phyloP scores from a whole-genome alignment of 2,329 filamentous ascomycete species.

The Diaporthe vaccinii region DNA sequence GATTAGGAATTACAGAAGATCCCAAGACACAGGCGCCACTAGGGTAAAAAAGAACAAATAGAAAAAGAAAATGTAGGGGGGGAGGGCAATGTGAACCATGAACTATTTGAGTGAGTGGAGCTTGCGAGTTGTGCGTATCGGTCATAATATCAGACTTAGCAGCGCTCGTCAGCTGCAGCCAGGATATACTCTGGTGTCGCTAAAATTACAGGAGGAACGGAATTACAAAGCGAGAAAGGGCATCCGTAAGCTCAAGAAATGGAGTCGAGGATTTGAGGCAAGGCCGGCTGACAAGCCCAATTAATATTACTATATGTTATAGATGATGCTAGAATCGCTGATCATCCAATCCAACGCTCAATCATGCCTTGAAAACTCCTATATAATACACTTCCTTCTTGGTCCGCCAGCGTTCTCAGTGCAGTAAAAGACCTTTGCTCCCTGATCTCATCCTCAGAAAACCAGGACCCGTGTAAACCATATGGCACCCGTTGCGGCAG shows the following conservation, averaged over 20 bases:
- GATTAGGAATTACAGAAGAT: background rate
- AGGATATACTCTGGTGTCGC: too few relatives aligned
- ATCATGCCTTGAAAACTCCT: slow-evolving; percentile 27
- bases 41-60: background rate
- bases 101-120: background rate
- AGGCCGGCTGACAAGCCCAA: background rate
- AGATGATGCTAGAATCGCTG: background rate
- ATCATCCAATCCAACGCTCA: slow-evolving; percentile 35
- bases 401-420: slow-evolving; percentile 20
- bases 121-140: background rate
- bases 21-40: background rate
- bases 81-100: background rate
- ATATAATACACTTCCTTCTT: background rate
- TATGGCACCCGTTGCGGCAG: slow-evolving; percentile 79
- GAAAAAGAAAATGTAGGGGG: background rate
- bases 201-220: background rate
- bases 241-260: background rate
- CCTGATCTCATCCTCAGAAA: slow-evolving; percentile 64
- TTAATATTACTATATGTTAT: background rate
- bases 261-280: background rate
- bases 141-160: background rate
- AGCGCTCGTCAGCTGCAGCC: background rate
- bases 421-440: slow-evolving; percentile 55
- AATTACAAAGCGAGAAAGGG: background rate
- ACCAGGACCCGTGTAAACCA: slow-evolving; percentile 76